phyloP scores from a whole-genome alignment of 2,329 filamentous ascomycete species.

The Ambrosiella xylebori region DNA sequence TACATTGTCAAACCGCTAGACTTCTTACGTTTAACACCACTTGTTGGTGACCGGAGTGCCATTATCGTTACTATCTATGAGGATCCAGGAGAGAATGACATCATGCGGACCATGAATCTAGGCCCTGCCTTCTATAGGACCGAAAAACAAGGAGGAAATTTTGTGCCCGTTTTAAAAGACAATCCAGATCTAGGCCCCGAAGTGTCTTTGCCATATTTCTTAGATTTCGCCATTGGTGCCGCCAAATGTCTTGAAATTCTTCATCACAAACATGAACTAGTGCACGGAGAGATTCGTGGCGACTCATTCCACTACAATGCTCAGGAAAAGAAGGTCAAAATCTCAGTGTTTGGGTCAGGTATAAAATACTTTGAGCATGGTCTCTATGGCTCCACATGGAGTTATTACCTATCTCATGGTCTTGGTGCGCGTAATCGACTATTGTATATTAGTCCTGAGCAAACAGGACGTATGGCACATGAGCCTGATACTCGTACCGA shows the following conservation, averaged over 20 bases:
- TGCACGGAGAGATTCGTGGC: slow-evolving; percentile 79
- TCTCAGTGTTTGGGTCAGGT: slow-evolving; percentile 75
- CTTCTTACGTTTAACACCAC: slow-evolving; percentile 51
- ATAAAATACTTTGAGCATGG: slow-evolving; percentile 81
- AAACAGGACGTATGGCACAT: slow-evolving; percentile 81
- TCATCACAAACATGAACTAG: slow-evolving; percentile 72
- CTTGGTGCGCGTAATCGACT: slow-evolving; percentile 77
- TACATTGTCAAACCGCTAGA: slow-evolving; percentile 73
- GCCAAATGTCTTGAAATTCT: slow-evolving; percentile 73
- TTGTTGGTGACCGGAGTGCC: slow-evolving; percentile 50
- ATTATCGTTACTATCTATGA: slow-evolving; percentile 71
- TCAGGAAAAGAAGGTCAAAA: slow-evolving; percentile 53
- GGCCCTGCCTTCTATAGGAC: slow-evolving; percentile 56
- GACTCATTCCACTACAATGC: slow-evolving; percentile 80
- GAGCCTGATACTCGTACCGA: slow-evolving; percentile 86
- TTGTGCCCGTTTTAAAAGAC: slow-evolving; percentile 27
- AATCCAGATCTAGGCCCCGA: slow-evolving; percentile 35
- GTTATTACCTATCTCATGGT: slow-evolving; percentile 55
- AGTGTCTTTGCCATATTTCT: slow-evolving; percentile 57
- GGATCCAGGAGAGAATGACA: slow-evolving; percentile 54
- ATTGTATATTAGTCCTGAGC: slow-evolving; percentile 83
- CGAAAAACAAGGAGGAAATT: slow-evolving; percentile 33
- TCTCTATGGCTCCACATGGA: slow-evolving; percentile 73
- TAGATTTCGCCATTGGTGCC: slow-evolving; percentile 83
- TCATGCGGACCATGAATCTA: slow-evolving; percentile 55